Evolutionary conservation across 352 stramenopile genomes (phyloP).

Genomic region (Chloridella minuta): DNA sequence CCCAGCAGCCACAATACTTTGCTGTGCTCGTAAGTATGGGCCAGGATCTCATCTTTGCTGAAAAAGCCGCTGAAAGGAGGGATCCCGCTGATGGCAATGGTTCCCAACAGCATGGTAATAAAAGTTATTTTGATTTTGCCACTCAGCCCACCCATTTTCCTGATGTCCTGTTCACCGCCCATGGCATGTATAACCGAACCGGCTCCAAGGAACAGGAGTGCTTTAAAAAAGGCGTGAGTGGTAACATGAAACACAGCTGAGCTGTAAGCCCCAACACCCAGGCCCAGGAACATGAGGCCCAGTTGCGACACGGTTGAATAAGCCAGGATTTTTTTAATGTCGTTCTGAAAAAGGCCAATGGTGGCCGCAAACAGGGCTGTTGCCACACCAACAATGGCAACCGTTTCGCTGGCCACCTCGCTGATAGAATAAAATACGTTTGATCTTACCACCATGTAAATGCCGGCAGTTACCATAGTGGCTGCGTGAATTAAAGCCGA

Average conservation of each 20-base stretch:
- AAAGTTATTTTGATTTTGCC: slow-evolving; percentile 27
- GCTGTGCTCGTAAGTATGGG: slow-evolving; percentile 25
- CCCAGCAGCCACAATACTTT: slow-evolving; percentile 28
- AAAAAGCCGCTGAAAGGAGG: slow-evolving; percentile 30
- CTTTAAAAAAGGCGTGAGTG: slow-evolving; percentile 30
- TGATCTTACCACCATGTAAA: too few species aligned
- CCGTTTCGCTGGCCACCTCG: too few species aligned
- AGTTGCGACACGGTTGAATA: too few species aligned
- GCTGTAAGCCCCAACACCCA: slow-evolving; percentile 22
- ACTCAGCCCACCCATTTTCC: slow-evolving; percentile 26
- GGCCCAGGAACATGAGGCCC: slow-evolving; percentile 5
- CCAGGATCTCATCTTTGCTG: slow-evolving; percentile 31
- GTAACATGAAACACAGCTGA: slow-evolving; percentile 26
- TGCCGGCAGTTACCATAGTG: too few species aligned
- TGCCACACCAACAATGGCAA: slow-evolving; percentile 19
- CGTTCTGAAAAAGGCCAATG: slow-evolving; percentile 19
- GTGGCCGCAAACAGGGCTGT: slow-evolving; percentile 26
- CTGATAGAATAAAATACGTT: too few species aligned
- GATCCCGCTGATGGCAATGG: slow-evolving; percentile 26
- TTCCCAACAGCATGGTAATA: slow-evolving; percentile 27
- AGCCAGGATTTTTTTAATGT: too few species aligned
- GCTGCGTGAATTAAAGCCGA: slow-evolving; percentile 25
- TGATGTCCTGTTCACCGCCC: slow-evolving; percentile 28
- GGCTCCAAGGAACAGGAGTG: slow-evolving; percentile 25
- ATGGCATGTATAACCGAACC: slow-evolving; percentile 28